Conservation (phyloP, 805 yeast genomes). For the Myxozyma sirexii region DNA sequence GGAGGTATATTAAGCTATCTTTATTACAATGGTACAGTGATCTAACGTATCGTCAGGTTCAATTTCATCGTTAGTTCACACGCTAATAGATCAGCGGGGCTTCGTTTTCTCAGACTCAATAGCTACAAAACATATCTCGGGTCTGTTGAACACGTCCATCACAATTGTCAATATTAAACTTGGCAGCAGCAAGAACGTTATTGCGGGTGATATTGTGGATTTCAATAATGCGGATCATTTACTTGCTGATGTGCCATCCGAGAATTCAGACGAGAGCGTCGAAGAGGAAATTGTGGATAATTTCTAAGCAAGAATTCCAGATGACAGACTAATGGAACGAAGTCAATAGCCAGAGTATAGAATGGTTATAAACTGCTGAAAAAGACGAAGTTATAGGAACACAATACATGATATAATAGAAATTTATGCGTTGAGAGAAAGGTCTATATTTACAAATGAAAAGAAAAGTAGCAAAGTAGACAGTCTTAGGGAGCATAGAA, state of each 20-base stretch:
- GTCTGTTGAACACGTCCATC: slow-evolving; percentile 25
- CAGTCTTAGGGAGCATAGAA: no score
- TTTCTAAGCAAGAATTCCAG: not conserved
- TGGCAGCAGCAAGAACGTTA: slow-evolving; percentile 6
- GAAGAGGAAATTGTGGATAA: slow-evolving; percentile 30
- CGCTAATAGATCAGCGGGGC: slow-evolving; percentile 13
- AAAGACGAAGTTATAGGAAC: no score
- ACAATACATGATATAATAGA: no score
- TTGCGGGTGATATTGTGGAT: slow-evolving; percentile 24
- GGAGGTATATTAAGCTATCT: slow-evolving; percentile 16
- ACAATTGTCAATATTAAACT: slow-evolving; percentile 23
- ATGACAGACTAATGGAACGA: not conserved
- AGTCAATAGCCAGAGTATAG: no score
- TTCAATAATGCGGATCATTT: slow-evolving; percentile 27
- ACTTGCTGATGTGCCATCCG: not conserved
- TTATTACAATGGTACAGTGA: not conserved
- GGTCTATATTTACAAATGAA: not conserved
- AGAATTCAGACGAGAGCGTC: slow-evolving; percentile 2
- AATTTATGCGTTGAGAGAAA: not conserved
- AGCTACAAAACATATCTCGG: slow-evolving; percentile 7
- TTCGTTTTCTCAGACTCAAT: slow-evolving; percentile 17
- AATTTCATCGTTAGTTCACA: slow-evolving; percentile 21
- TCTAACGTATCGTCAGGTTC: slow-evolving; percentile 10
- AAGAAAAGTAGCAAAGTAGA: not conserved
- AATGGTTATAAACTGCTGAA: no score